Evolutionary conservation across 31 red algal genomes (phyloP), one percentile per base, ranked within the genome.

Genomic region (Odonthalia washingtoniensis): DNA sequence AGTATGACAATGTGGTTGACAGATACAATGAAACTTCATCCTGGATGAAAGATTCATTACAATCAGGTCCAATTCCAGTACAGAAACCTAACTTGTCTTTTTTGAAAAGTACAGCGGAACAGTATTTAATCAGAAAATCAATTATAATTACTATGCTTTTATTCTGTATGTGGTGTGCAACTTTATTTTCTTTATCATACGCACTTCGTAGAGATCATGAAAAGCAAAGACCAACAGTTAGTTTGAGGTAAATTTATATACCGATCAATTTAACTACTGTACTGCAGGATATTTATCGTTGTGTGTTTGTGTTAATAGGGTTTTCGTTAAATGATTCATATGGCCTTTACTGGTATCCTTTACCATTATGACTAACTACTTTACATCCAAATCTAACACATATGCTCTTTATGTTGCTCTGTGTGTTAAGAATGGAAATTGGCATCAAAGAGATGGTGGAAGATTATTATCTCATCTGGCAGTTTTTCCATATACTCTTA

Each of bases 241-340:
- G 87, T 28, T 90, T 77, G 87, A 82, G 87, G 87, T 90, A 68
- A 42, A 32, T 90, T 9, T 90, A 90, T 63, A 90, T 90, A 33
- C 87, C 87, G 16, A 28, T 90, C 4, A 70, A 63, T 38, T 46
- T 65, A 24, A 62, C 44, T 17, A 90, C 78, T 3, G 68, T 64
- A 42, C 3, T 31, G 0, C 83, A n/a, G n/a, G n/a, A 83, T 37
- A 42, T 90, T 3, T 69, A 78, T 77, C 87, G 82, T 24, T 77
- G 87, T 35, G 36, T 83, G n/a, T 90, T 90, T 53, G 44, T 90
- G 9, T 26, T 90, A 17, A 30, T 90, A 6, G 87, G 87, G 3
- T 90, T 90, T 77, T 90, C 78, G 87, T 63, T 90, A 40, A 90
- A 90, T 39, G 87, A 83, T 75, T 77, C 87, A 63, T 90, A 90